These are phyloP conservation scores for Spencermartinsiella europaea DNA, from an alignment of 805 yeast species.

Conservation along the genomic window DNA sequence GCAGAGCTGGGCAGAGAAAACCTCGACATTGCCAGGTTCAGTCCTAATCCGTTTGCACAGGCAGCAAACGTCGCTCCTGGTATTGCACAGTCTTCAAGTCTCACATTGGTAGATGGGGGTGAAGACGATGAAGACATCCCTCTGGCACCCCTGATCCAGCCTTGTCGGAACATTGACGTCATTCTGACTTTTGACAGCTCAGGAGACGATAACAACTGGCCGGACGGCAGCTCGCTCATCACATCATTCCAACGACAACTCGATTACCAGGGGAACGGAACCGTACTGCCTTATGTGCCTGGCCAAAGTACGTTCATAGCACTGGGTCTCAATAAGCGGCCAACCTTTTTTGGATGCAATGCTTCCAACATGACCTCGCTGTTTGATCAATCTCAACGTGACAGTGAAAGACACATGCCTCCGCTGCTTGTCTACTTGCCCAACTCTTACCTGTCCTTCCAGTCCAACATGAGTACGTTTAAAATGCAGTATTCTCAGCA, in stretches of 20 bases:
- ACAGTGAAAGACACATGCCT: constrained; percentile 34
- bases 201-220: constrained; percentile 55
- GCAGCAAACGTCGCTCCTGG: constrained; percentile 92
- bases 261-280: constrained; percentile 44
- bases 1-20: constrained; percentile 41
- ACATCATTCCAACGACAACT: constrained; percentile 58
- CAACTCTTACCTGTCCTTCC: constrained; percentile 59
- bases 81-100: constrained; percentile 87
- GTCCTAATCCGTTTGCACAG: constrained; percentile 72
- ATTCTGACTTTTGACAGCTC: constrained; percentile 65
- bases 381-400: constrained; percentile 19
- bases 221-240: constrained; percentile 58
- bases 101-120: constrained; percentile 84
- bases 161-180: constrained; percentile 55
- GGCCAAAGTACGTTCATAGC: constrained; percentile 55
- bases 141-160: constrained; percentile 53
- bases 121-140: constrained; percentile 64
- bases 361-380: constrained; percentile 43
- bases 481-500: constrained; percentile 55
- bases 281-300: constrained; percentile 78
- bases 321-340: constrained; percentile 57
- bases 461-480: constrained; percentile 69
- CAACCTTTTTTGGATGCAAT: constrained; percentile 64
- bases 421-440: constrained; percentile 77
- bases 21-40: constrained; percentile 62